A percentile compares a stretch with the other conserved stretches of the same genome.
phyloP scores from a whole-genome alignment of 441 rosid species.

The Geranium incanum region DNA sequence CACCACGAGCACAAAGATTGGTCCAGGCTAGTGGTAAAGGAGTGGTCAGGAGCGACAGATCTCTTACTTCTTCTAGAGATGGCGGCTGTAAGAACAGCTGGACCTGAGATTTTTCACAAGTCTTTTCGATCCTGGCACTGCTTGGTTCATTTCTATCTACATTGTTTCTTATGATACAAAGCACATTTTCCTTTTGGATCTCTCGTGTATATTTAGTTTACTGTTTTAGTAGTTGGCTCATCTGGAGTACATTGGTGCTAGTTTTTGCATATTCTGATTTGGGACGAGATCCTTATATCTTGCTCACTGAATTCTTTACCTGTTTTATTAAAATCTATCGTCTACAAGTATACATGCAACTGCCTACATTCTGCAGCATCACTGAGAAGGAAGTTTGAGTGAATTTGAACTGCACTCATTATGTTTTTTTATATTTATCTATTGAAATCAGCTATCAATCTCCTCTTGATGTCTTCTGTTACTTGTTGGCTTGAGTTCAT shows the following conservation, averaged over 20 bases:
- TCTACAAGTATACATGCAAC: neutral
- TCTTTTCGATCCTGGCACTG: neutral
- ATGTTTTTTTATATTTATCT: neutral
- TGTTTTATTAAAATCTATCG: neutral
- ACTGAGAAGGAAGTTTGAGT: neutral
- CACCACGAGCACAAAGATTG: constrained; percentile 51
- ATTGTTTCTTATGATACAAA: neutral
- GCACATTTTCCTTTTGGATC: neutral
- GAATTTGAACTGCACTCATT: neutral
- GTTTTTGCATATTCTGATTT: neutral
- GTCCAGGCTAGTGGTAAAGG: constrained; percentile 46
- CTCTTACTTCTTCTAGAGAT: constrained; percentile 51
- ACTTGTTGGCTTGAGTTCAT: neutral
- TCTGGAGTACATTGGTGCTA: neutral
- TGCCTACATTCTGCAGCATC: neutral
- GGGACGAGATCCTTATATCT: neutral
- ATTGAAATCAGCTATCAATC: neutral
- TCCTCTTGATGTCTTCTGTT: neutral
- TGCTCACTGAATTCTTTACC: constrained; percentile 6
- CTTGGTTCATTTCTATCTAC: neutral
- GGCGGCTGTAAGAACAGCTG: constrained; percentile 38
- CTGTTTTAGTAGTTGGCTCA: constrained; percentile 7
- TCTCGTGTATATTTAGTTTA: constrained; percentile 4
- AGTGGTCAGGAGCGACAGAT: constrained; percentile 33
- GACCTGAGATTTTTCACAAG: constrained; percentile 3